Conservation (phyloP, 108 stramenopile genomes). For the Bacterosira constricta region DNA sequence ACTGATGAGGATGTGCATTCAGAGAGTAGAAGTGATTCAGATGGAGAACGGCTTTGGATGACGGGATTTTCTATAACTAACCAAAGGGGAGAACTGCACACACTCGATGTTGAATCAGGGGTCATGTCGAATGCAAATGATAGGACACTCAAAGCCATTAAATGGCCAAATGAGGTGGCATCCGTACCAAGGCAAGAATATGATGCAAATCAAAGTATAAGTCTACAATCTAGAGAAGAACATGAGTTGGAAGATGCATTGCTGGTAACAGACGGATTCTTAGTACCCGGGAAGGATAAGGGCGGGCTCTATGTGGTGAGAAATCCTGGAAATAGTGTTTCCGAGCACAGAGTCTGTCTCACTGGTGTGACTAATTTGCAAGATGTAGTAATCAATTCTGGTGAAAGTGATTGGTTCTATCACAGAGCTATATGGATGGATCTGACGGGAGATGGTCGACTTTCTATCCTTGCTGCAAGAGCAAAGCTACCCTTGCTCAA, state of each 20-base stretch:
- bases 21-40: background rate
- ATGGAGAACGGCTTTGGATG: conserved; percentile 74
- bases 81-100: conserved; percentile 63
- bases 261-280: conserved; percentile 91
- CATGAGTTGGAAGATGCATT: conserved; percentile 67
- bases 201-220: conserved; percentile 2
- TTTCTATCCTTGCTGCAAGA: conserved; percentile 89
- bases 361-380: conserved; percentile 47
- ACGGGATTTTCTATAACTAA: conserved; percentile 83
- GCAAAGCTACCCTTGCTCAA: conserved; percentile 60
- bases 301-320: conserved; percentile 90
- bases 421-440: conserved; percentile 93
- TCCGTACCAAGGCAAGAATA: conserved; percentile 62
- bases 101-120: conserved; percentile 65
- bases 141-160: conserved; percentile 58
- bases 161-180: conserved; percentile 93
- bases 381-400: conserved; percentile 40
- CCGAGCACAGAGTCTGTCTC: conserved; percentile 71
- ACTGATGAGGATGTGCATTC: background rate
- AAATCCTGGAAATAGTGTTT: conserved; percentile 60
- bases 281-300: conserved; percentile 93
- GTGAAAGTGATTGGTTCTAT: conserved; percentile 85
- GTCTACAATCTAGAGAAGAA: background rate
- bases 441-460: conserved; percentile 88
- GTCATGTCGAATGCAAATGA: conserved; percentile 59